Conservation (phyloP, 2,329 filamentous ascomycete species). For the Sporothrix pallida region DNA sequence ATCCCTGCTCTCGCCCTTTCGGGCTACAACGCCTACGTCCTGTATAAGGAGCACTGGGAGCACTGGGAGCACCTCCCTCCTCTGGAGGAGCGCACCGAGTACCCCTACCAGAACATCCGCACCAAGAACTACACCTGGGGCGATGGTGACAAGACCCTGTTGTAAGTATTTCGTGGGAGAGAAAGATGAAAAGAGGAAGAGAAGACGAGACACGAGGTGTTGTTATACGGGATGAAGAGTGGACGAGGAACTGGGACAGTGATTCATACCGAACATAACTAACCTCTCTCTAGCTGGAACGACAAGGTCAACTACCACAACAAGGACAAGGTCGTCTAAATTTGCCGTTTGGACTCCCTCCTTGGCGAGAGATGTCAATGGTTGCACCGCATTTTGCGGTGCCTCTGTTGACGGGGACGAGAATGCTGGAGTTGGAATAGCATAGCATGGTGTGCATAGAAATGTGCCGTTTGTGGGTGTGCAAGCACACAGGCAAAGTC, state of each 20-base stretch:
- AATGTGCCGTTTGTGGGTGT: not conserved
- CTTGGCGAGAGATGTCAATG: not conserved
- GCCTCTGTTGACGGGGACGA: slow-evolving; percentile 3
- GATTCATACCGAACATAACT: slow-evolving; percentile 4
- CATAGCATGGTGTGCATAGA: slow-evolving; percentile 9
- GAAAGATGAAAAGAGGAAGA: not conserved
- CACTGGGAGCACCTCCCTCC: slow-evolving; percentile 87
- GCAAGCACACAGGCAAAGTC: not conserved
- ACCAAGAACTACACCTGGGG: slow-evolving; percentile 96
- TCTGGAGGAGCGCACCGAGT: slow-evolving; percentile 89
- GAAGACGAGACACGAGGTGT: not conserved
- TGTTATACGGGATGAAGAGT: not conserved
- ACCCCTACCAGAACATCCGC: slow-evolving; percentile 97
- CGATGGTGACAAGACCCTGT: slow-evolving; percentile 79
- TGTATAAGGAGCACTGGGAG: slow-evolving; percentile 97
- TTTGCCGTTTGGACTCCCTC: not conserved
- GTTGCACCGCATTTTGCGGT: not conserved
- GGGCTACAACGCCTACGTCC: slow-evolving; percentile 80
- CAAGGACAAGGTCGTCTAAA: slow-evolving; percentile 70
- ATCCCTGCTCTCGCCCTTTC: slow-evolving; percentile 75
- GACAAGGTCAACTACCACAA: slow-evolving; percentile 95
- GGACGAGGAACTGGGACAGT: not conserved
- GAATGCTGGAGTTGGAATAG: not conserved
- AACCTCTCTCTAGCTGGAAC: slow-evolving; percentile 76
- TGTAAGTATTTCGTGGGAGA: slow-evolving; percentile 36